Percentiles rank a stretch among this genome's conserved stretches.
Conservation (phyloP, 345 rosid species). For the Orychophragmus violaceus region DNA sequence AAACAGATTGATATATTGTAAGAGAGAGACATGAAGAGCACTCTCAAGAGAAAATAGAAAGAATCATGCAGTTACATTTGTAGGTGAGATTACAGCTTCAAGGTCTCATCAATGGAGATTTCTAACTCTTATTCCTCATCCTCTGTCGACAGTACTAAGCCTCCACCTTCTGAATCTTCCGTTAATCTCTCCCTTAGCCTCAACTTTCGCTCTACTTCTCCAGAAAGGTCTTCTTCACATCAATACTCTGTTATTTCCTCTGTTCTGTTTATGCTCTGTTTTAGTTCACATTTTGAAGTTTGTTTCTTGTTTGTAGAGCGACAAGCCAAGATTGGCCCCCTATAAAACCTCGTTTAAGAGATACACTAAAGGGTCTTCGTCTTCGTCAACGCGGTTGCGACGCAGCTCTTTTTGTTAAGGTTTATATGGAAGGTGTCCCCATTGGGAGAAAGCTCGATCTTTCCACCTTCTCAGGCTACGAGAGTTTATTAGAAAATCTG, state of each 20-base stretch:
- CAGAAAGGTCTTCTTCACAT: conserved; percentile 24
- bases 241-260: conserved; percentile 18
- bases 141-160: conserved; percentile 28
- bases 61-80: conserved; percentile 13
- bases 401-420: conserved; percentile 45
- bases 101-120: conserved; percentile 26
- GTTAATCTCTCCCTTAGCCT: conserved; percentile 34
- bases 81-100: conserved; percentile 9
- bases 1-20: conserved; percentile 12
- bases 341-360: conserved; percentile 21
- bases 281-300: not conserved
- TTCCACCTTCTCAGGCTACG: conserved; percentile 40
- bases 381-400: conserved; percentile 1
- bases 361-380: conserved; percentile 26
- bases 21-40: conserved; percentile 29
- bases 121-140: conserved; percentile 24
- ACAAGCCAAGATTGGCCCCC: conserved; percentile 30
- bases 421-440: conserved; percentile 61
- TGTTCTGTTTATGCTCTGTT: not conserved
- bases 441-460: conserved; percentile 64
- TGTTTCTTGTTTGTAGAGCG: conserved; percentile 15
- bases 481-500: conserved; percentile 28
- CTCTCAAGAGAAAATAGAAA: conserved; percentile 16
- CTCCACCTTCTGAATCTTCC: conserved; percentile 19
- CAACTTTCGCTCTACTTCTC: conserved; percentile 24